Base-by-base conservation (phyloP, 257 asterid species). In the Petrea volubilis region DNA sequence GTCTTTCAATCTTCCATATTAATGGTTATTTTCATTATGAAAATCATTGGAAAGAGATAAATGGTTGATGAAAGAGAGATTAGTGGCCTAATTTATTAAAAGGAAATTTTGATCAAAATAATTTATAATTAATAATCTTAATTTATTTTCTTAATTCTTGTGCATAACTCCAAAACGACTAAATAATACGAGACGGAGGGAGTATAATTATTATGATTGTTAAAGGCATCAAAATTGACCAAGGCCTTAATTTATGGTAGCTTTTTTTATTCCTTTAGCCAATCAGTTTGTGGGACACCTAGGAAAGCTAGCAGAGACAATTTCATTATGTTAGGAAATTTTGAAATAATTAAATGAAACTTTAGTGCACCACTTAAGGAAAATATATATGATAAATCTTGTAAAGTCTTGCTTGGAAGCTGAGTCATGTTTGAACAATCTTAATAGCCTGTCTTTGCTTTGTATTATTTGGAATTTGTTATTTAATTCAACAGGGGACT, bases 341-440 rank as follows among this genome's bases (percentile, higher is more conserved):
- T 55, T 10, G 17, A 53, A 12, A 25, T 14, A 24, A 15, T 24
- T 15, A 27, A 51, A 51, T 51, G n/a, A 23, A 51, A 51, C 58
- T 51, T 23, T 40, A 6, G 34, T 12, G 25, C 38, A 41, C 69
- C 24, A 43, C 6, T 31, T 31, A 2, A 31, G 38, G 7, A 31
- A 31, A 40, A 41, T 11, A 50, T 28, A 44, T 7, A 46, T 47
- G 49, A 46, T 65, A 60, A 49, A 65, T 47, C 12, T 65, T 65
- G 71, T 65, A 47, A 49, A 46, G 71, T 49, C 60, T 65, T 65
- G 71, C 60, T 65, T 47, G 71, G 60, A 65, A 65, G 20, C 6
- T 23, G 31, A 20, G 4, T 7, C 69, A 13, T 23, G 69, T 21
- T 21, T 46, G 7, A 63, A 63, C 23, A 41, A 17, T 38, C 23